Evolutionary conservation across 257 asterid genomes (phyloP), one percentile per base, ranked within the genome.

Genomic region (Solanum bulbocastanum): DNA sequence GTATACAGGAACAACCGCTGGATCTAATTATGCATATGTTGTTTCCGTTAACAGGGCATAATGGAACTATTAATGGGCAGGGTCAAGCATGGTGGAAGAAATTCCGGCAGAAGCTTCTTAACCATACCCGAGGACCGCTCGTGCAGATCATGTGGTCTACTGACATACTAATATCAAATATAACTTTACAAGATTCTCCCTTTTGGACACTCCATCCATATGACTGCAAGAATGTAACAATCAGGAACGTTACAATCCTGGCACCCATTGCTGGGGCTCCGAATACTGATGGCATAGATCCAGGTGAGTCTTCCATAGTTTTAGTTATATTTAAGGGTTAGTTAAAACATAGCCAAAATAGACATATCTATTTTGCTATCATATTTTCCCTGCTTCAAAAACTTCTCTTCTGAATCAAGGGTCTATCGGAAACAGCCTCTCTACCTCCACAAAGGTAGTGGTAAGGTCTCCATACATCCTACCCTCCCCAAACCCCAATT

Each of bases 61-160:
- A 92, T 86, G 94, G 94, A 69, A 92, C 94, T 71, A 92, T 90
- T 30, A 89, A 92, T 82, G 94, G 94, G 78, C 94, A 92, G 87
- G 94, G 94, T 75, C 94, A 89, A 88, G 85, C 94, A 35, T 92
- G 93, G 94, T 92, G 94, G 94, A 92, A 90, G 90, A 92, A 90
- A 83, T 92, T 87, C 89, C 88, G 91, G 71, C 92, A 88, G 78
- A 92, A 90, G 83, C 89, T 89, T 88, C 93, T 92, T 75, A 92
- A 92, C 87, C 90, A 92, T 87, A 90, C 94, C 18, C 88, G 94
- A 78, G 94, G 94, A 27, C 93, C 93, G 35, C 94, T 92, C 76
- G 89, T 92, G 86, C 94, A 92, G 90, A 89, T 92, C 88, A 92
- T 92, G 94, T 90, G 91, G 90, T 92, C 94, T 44, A 88, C 92